phyloP scores from a whole-genome alignment of 371 early-diverging fungal genomes.

The Globomyces sp. region DNA sequence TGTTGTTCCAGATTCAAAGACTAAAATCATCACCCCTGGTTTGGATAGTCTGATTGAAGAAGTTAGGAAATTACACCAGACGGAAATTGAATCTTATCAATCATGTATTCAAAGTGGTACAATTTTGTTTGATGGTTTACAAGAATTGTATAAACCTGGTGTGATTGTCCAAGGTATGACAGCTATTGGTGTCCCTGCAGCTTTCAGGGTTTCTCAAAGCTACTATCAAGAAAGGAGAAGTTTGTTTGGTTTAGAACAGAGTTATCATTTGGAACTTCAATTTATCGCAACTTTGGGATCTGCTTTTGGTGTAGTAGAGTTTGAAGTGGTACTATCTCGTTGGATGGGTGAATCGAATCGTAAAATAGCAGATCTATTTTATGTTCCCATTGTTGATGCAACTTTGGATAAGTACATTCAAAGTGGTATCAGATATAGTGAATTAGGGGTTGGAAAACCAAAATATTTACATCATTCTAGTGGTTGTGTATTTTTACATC shows the following conservation, averaged over 20 bases:
- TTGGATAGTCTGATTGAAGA: constrained; percentile 33
- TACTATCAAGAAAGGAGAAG: constrained; percentile 41
- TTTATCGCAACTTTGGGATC: constrained; percentile 37
- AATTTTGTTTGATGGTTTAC: constrained; percentile 38
- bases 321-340: constrained; percentile 38
- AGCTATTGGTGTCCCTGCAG: constrained; percentile 29
- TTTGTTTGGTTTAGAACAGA: constrained; percentile 38
- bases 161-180: constrained; percentile 32
- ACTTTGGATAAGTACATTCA: constrained; percentile 10
- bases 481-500: constrained; percentile 33
- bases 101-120: constrained; percentile 23
- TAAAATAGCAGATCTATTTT: constrained; percentile 27
- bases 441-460: constrained; percentile 18
- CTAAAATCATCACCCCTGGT: constrained; percentile 28
- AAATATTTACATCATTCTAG: constrained; percentile 32
- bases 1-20: constrained; percentile 17
- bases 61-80: constrained; percentile 24
- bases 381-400: constrained; percentile 17
- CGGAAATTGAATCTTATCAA: constrained; percentile 21
- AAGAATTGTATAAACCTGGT: constrained; percentile 40
- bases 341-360: constrained; percentile 37
- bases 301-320: constrained; percentile 34
- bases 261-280: constrained; percentile 40
- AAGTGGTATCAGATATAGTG: constrained; percentile 28
- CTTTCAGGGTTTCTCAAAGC: constrained; percentile 26